A percentile compares a stretch with the other conserved stretches of the same genome.
Conservation (phyloP, 1,139 yeast species). For the Blastobotrys elegans region DNA sequence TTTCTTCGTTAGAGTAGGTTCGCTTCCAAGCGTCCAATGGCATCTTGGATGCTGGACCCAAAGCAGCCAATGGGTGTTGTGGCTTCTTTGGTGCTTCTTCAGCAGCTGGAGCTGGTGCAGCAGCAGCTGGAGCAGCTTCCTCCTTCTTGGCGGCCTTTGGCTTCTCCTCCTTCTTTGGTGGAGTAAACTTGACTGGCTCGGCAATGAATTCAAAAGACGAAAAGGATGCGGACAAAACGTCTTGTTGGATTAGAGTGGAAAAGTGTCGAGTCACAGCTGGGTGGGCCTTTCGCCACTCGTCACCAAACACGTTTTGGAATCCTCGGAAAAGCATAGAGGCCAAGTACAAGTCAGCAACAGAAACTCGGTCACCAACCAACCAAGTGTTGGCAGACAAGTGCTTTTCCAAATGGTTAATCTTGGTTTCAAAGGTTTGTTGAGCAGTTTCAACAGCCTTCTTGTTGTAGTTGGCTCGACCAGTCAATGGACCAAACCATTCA, state of each 20-base stretch:
- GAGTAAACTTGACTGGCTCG: constrained; percentile 61
- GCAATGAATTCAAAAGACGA: constrained; percentile 47
- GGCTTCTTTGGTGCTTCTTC: constrained; percentile 51
- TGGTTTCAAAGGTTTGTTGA: constrained; percentile 39
- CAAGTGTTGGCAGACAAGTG: constrained; percentile 66
- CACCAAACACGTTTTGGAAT: constrained; percentile 64
- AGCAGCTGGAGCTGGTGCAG: constrained; percentile 35
- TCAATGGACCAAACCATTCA: constrained; percentile 40
- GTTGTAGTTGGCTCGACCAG: constrained; percentile 63
- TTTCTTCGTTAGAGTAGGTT: constrained; percentile 93
- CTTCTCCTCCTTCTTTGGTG: constrained; percentile 71
- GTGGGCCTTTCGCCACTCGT: constrained; percentile 68
- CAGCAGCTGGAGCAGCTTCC: constrained; percentile 34
- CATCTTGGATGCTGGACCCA: constrained; percentile 62
- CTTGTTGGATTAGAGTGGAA: constrained; percentile 60
- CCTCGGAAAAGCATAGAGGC: constrained; percentile 60
- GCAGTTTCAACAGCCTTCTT: constrained; percentile 69
- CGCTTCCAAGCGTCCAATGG: constrained; percentile 95
- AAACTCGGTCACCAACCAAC: constrained; percentile 85
- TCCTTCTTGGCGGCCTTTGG: constrained; percentile 33
- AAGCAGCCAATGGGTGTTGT: constrained; percentile 85
- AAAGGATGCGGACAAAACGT: constrained; percentile 47
- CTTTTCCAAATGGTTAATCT: constrained; percentile 33
- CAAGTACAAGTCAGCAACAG: constrained; percentile 75
- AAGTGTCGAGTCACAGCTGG: constrained; percentile 85